Evolutionary conservation across 179 eudicot genomes (phyloP).

Genomic region (Corrigiola litoralis): DNA sequence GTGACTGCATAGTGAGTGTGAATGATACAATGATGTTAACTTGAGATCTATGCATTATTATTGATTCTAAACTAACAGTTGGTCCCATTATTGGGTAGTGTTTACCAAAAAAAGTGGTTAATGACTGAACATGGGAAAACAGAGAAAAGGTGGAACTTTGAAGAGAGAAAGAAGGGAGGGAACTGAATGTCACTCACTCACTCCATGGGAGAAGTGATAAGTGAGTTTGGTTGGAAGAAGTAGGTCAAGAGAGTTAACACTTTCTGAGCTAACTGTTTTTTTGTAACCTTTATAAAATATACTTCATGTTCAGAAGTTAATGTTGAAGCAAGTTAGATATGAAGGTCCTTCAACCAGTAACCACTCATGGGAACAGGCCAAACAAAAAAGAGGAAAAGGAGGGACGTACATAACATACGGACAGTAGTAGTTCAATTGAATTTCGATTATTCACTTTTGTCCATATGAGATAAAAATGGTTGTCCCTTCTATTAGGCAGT

Average conservation of each 20-base stretch:
- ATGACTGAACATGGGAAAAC: not conserved
- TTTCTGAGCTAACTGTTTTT: constrained; percentile 5
- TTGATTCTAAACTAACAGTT: constrained; percentile 1
- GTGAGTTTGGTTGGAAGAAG: constrained; percentile 15
- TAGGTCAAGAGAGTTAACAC: constrained; percentile 17
- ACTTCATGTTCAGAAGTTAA: not conserved
- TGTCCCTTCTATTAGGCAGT: too few species aligned
- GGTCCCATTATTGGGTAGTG: not conserved
- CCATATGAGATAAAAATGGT: too few species aligned
- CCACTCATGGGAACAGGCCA: not conserved
- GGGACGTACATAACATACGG: too few species aligned
- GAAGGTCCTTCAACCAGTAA: not conserved
- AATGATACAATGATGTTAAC: not conserved
- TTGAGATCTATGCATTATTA: not conserved
- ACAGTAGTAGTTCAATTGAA: too few species aligned
- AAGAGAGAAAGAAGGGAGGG: not conserved
- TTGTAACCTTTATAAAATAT: not conserved
- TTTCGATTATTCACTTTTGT: too few species aligned
- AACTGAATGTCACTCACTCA: too few species aligned
- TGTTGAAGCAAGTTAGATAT: not conserved
- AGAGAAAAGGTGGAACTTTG: not conserved
- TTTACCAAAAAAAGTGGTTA: not conserved
- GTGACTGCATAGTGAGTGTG: not conserved
- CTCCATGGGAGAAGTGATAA: not conserved
- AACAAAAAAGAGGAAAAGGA: not conserved